Evolutionary conservation across 2,329 filamentous ascomycete genomes (phyloP).

Genomic region (Verticillium albo-atrum): DNA sequence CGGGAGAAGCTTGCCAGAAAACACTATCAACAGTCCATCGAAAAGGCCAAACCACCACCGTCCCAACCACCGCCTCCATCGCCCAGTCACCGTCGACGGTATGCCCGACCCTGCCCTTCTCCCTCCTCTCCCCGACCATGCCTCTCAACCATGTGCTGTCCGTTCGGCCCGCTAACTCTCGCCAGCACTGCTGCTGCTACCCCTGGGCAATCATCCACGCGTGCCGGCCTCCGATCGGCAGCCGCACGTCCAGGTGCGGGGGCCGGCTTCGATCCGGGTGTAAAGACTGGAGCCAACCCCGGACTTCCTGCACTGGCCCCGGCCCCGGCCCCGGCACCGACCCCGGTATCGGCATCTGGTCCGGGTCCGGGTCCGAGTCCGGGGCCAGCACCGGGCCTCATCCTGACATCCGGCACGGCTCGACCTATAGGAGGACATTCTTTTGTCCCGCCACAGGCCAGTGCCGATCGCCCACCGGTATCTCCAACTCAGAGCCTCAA

Average conservation of each 20-base stretch:
- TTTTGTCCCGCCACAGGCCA: not conserved
- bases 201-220: not conserved
- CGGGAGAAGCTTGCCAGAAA: not conserved
- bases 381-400: too few species aligned
- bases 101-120: not conserved
- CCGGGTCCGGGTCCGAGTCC: too few species aligned
- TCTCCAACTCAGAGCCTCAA: not conserved
- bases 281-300: not conserved
- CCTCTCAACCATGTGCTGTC: not conserved
- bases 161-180: not conserved
- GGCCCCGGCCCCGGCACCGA: not conserved
- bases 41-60: not conserved
- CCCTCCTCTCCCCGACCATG: not conserved
- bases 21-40: not conserved
- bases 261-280: not conserved
- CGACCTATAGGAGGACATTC: not conserved
- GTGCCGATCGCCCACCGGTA: not conserved
- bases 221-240: not conserved
- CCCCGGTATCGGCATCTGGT: too few species aligned
- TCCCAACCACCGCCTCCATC: not conserved
- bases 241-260: not conserved
- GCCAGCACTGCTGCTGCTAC: not conserved
- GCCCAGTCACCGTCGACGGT: not conserved
- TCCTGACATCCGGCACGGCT: too few species aligned
- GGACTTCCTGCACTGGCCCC: too few species aligned